Conservation (phyloP, 768 basidiomycete genomes). For the Auricularia sp. region DNA sequence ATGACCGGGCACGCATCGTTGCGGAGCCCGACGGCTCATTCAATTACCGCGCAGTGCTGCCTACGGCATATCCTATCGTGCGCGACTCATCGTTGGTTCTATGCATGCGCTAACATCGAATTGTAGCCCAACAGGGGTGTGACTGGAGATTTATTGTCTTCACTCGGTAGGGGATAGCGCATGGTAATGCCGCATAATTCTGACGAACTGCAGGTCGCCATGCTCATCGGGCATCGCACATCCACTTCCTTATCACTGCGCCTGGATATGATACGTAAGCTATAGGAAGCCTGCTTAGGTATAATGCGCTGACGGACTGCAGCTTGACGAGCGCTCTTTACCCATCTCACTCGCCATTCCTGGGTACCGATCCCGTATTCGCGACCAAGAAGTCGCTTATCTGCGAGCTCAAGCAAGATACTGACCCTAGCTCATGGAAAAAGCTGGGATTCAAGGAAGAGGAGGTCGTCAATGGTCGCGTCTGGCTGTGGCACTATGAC, state of each 20-base stretch:
- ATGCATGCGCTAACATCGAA: not conserved
- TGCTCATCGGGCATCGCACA: conserved; percentile 25
- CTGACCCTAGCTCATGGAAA: conserved; percentile 19
- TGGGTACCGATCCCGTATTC: conserved; percentile 28
- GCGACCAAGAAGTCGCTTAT: conserved; percentile 27
- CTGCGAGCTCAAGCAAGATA: conserved; percentile 19
- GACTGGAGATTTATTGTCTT: conserved; percentile 20
- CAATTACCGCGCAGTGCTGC: conserved; percentile 24
- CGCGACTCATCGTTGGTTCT: conserved; percentile 1
- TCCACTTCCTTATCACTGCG: conserved; percentile 24
- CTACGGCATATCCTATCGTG: conserved; percentile 26
- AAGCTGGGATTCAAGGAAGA: conserved; percentile 22
- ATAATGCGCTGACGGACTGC: not conserved
- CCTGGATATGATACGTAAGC: conserved; percentile 26
- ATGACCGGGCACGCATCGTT: conserved; percentile 23
- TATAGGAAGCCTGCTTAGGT: not conserved
- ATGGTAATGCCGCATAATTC: not conserved
- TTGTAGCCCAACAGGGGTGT: conserved; percentile 23
- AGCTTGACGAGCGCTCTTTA: conserved; percentile 26
- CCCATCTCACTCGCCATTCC: conserved; percentile 26
- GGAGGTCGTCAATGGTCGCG: conserved; percentile 21
- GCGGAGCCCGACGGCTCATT: conserved; percentile 22
- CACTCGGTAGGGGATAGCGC: conserved; percentile 10
- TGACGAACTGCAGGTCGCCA: conserved; percentile 16
- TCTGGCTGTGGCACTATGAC: conserved; percentile 24